A percentile compares a stretch with the other conserved stretches of the same genome.
phyloP scores from a whole-genome alignment of 2,329 filamentous ascomycete species.

The Diaporthe australafricana region DNA sequence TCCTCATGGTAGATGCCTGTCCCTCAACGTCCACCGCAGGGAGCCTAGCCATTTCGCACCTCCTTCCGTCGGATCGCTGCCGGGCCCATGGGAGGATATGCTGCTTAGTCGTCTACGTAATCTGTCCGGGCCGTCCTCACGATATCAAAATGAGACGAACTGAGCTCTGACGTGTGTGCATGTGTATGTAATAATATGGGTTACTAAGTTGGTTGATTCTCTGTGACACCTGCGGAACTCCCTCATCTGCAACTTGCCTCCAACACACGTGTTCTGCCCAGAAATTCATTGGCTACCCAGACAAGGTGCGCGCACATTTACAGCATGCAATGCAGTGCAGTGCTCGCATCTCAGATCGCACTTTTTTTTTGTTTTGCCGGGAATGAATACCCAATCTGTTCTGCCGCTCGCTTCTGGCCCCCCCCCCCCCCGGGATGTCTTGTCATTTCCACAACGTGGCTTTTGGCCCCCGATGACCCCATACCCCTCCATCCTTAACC shows the following conservation, averaged over 20 bases:
- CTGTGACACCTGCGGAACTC: too few species aligned
- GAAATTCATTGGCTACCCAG: constrained; percentile 6
- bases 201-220: too few species aligned
- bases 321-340: constrained; percentile 20
- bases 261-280: background rate
- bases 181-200: too few species aligned
- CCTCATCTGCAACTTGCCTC: background rate
- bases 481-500: background rate
- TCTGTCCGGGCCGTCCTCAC: too few species aligned
- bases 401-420: background rate
- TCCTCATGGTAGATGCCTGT: background rate
- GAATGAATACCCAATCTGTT: background rate
- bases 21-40: background rate
- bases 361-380: background rate
- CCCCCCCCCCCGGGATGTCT: constrained; percentile 13
- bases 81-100: background rate
- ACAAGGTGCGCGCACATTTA: background rate
- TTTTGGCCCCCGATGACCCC: constrained; percentile 22
- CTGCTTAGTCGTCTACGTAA: too few species aligned
- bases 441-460: constrained; percentile 24
- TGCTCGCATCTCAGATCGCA: constrained; percentile 21
- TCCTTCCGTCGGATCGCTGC: background rate
- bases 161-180: background rate
- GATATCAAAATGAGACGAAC: constrained; percentile 5
- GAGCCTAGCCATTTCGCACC: background rate